Conservation (phyloP, 768 basidiomycete species). For the Gymnopilus junonius region DNA sequence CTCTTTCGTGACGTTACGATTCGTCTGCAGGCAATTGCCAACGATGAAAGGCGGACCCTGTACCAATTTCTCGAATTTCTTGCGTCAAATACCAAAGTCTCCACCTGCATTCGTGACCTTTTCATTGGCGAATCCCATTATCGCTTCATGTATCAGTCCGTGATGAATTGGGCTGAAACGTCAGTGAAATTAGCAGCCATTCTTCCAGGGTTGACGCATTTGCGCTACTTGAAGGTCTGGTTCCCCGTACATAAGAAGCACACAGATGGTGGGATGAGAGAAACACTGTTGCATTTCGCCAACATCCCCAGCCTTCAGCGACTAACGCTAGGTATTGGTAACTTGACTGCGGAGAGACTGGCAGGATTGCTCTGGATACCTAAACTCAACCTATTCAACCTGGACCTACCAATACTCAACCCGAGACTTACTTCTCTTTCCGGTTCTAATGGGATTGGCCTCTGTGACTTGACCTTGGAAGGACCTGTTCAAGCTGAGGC, state of each 20-base stretch:
- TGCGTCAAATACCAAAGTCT: neutral
- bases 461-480: conserved; percentile 14
- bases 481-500: neutral
- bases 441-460: neutral
- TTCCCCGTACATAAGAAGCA: neutral
- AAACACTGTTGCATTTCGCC: conserved; percentile 1
- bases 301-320: conserved; percentile 4
- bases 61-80: conserved; percentile 17
- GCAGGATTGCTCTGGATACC: conserved; percentile 4
- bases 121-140: neutral
- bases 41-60: neutral
- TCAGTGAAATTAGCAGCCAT: neutral
- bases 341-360: conserved; percentile 6
- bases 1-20: conserved; percentile 18
- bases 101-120: neutral
- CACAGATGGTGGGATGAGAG: conserved; percentile 1
- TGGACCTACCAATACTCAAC: neutral
- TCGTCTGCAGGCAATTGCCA: conserved; percentile 5
- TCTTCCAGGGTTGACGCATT: neutral
- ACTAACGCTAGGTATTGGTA: conserved; percentile 11
- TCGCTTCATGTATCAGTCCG: neutral
- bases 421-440: neutral
- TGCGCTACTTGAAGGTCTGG: neutral
- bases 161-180: neutral
- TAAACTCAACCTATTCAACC: conserved; percentile 13